Conservation (phyloP, 2,329 filamentous ascomycete genomes). For the Phialophora expanda region DNA sequence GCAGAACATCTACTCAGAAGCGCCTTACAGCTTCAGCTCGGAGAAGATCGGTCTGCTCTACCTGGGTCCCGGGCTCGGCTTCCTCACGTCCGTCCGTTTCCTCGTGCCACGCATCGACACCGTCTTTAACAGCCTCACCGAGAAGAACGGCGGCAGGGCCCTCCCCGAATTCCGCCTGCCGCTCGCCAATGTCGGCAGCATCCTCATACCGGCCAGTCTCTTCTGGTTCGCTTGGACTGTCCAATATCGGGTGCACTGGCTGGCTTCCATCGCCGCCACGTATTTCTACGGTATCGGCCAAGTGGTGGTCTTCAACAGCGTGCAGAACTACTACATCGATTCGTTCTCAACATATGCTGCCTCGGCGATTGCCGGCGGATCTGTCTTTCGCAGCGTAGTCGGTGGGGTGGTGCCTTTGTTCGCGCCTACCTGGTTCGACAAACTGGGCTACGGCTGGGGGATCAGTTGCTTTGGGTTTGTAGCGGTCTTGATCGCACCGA, state of each 20-base stretch:
- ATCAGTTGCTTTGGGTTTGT: conserved; percentile 56
- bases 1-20: conserved; percentile 53
- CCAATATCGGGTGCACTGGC: conserved; percentile 59
- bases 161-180: conserved; percentile 62
- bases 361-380: conserved; percentile 54
- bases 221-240: conserved; percentile 56
- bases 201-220: conserved; percentile 52
- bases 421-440: conserved; percentile 49
- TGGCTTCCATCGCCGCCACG: conserved; percentile 54
- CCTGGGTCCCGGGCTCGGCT: conserved; percentile 63
- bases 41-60: conserved; percentile 64
- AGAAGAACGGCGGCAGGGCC: conserved; percentile 37
- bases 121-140: conserved; percentile 44
- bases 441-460: conserved; percentile 48
- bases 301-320: conserved; percentile 59
- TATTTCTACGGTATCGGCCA: conserved; percentile 59
- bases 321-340: conserved; percentile 54
- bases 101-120: conserved; percentile 53
- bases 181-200: conserved; percentile 53
- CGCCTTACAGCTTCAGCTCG: conserved; percentile 58
- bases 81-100: conserved; percentile 57
- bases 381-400: conserved; percentile 53
- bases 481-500: conserved; percentile 53
- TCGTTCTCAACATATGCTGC: conserved; percentile 55
- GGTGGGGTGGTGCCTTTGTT: conserved; percentile 59